phyloP scores from a whole-genome alignment of 2,329 filamentous ascomycete species.

The Xylariaceae sp. region DNA sequence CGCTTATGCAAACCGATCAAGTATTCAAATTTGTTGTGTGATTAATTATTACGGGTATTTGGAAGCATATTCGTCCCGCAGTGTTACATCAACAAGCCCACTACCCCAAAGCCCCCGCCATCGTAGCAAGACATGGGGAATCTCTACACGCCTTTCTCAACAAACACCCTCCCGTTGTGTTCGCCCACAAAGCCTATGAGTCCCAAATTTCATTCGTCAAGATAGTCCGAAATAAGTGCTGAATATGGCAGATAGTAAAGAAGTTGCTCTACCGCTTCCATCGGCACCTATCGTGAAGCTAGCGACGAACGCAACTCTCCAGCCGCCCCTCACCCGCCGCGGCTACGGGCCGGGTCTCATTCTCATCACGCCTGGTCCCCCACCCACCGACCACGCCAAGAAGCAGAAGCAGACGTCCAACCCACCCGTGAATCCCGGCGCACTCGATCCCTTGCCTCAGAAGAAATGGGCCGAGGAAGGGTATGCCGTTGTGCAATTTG shows the following conservation, averaged over 20 bases:
- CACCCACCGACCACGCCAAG: slow-evolving; percentile 14
- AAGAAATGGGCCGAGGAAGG: slow-evolving; percentile 73
- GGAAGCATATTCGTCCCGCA: too few relatives aligned
- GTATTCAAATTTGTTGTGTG: too few relatives aligned
- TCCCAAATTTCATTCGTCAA: too few relatives aligned
- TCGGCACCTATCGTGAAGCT: slow-evolving; percentile 13
- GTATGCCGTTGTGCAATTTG: slow-evolving; percentile 58
- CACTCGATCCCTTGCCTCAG: slow-evolving; percentile 50
- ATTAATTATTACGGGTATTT: too few relatives aligned
- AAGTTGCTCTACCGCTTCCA: slow-evolving; percentile 11
- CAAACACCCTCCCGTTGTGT: too few relatives aligned
- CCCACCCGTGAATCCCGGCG: slow-evolving; percentile 10
- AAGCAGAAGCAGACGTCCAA: background rate
- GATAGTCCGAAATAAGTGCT: too few relatives aligned
- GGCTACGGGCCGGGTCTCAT: slow-evolving; percentile 39
- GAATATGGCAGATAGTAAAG: background rate
- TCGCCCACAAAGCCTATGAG: too few relatives aligned
- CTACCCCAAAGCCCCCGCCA: too few relatives aligned
- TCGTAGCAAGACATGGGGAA: too few relatives aligned
- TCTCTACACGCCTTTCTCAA: too few relatives aligned
- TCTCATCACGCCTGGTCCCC: slow-evolving; percentile 26
- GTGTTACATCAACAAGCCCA: too few relatives aligned
- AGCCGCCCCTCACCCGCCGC: slow-evolving; percentile 34
- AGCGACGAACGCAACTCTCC: slow-evolving; percentile 12
- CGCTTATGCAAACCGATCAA: too few relatives aligned